A percentile compares a stretch with the other conserved stretches of the same genome.
Conservation (phyloP, 768 basidiomycete species). For the Leccinellum luteum region DNA sequence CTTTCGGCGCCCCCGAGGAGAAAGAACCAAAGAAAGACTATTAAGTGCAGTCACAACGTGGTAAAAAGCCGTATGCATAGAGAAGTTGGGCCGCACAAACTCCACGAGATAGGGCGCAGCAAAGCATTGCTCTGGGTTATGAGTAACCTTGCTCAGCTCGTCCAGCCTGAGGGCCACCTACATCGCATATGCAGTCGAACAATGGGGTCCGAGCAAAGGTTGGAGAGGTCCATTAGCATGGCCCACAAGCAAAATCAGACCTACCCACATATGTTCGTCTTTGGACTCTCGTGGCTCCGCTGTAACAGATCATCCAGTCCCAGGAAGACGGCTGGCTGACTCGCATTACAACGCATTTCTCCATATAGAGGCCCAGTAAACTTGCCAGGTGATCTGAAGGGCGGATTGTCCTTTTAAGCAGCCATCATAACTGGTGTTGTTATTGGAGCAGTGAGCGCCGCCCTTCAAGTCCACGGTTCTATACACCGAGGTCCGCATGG, state of each 20-base stretch:
- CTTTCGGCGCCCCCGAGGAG: neutral
- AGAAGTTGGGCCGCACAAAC: slow-evolving; percentile 24
- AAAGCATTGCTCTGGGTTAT: neutral
- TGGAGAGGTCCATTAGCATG: neutral
- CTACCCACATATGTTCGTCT: neutral
- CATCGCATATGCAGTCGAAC: neutral
- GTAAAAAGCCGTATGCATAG: neutral
- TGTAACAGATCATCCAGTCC: neutral
- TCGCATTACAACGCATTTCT: neutral
- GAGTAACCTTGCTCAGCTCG: neutral
- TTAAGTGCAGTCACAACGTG: neutral
- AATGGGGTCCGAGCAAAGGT: neutral
- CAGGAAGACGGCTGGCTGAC: neutral
- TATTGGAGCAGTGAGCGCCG: neutral
- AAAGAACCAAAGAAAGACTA: neutral
- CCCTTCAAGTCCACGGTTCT: neutral
- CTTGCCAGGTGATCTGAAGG: neutral
- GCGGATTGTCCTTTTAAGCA: neutral
- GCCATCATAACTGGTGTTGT: neutral
- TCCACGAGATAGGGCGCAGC: slow-evolving; percentile 11
- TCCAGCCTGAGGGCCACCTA: neutral
- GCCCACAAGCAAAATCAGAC: neutral
- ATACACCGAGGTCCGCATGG: neutral
- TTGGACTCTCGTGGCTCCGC: neutral
- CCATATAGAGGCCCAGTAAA: neutral